Evolutionary conservation across 164 flowering plant genomes (phyloP).

Genomic region (Aristolochia fimbriata): DNA sequence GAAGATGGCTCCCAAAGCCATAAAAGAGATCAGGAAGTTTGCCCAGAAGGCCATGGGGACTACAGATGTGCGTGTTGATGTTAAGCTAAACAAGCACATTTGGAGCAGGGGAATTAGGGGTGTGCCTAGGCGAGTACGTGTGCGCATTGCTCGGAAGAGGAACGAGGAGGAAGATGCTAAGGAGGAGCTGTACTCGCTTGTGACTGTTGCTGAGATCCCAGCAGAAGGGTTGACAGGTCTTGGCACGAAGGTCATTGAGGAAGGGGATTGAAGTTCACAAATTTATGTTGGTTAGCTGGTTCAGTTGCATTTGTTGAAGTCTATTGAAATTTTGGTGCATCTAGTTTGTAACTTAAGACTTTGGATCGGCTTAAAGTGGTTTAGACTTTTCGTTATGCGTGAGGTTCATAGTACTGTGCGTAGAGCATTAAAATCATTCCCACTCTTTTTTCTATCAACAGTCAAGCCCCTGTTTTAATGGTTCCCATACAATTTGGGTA

Average conservation of each 20-base stretch:
- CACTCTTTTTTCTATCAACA: too few relatives aligned
- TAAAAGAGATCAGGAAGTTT: conserved; percentile 15
- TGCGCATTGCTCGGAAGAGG: conserved; percentile 18
- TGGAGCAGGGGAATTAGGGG: conserved; percentile 15
- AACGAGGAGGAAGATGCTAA: conserved; percentile 18
- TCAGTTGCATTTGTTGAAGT: too few relatives aligned
- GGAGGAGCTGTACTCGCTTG: conserved; percentile 15
- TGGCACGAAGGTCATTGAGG: conserved; percentile 14
- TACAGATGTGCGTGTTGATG: conserved; percentile 14
- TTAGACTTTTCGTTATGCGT: too few relatives aligned
- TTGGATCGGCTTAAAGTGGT: too few relatives aligned
- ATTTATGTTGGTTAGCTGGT: too few relatives aligned
- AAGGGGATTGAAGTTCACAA: conserved; percentile 4
- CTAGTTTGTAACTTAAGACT: too few relatives aligned
- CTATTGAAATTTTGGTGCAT: too few relatives aligned
- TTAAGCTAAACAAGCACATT: conserved; percentile 15
- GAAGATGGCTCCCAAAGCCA: conserved; percentile 18
- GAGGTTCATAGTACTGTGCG: too few relatives aligned
- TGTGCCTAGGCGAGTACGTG: conserved; percentile 11
- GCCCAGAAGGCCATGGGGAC: conserved; percentile 16
- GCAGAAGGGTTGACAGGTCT: conserved; percentile 12
- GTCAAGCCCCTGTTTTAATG: too few relatives aligned
- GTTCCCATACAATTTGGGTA: too few relatives aligned
- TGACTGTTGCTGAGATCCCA: conserved; percentile 15
- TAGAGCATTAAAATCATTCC: too few relatives aligned